A percentile compares a stretch with the other conserved stretches of the same genome.
Conservation (phyloP, 1,284 basidiomycete species). For the Stereum hirsutum region DNA sequence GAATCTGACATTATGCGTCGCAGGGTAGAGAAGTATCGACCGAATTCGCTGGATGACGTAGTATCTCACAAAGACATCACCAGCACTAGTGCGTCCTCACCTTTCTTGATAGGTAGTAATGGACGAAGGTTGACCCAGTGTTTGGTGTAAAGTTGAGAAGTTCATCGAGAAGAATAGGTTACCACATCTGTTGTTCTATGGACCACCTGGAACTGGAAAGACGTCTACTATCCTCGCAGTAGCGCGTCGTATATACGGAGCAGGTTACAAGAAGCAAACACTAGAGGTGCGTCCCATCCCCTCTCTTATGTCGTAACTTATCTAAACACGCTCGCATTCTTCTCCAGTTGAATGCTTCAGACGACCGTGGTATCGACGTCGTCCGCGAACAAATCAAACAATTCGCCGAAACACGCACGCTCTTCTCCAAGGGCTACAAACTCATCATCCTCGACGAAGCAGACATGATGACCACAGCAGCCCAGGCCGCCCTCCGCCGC, state of each 20-base stretch:
- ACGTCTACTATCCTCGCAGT: conserved; percentile 98
- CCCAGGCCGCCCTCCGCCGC: conserved; percentile 91
- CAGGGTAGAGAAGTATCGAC: conserved; percentile 96
- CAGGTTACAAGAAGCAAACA: conserved; percentile 80
- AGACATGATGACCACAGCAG: conserved; percentile 99
- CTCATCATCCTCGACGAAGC: conserved; percentile 98
- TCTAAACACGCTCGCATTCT: background rate
- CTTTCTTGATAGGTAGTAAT: conserved; percentile 1
- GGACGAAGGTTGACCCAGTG: conserved; percentile 3
- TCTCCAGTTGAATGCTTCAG: conserved; percentile 85
- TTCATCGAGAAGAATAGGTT: conserved; percentile 94
- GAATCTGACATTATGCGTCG: no score
- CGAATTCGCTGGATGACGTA: conserved; percentile 82
- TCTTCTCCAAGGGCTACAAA: conserved; percentile 91
- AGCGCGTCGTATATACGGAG: conserved; percentile 87
- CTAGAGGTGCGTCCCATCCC: conserved; percentile 63
- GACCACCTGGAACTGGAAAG: conserved; percentile 96
- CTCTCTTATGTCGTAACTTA: background rate
- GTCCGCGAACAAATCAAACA: conserved; percentile 98
- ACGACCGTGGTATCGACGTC: conserved; percentile 97
- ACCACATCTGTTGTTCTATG: conserved; percentile 96
- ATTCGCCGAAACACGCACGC: conserved; percentile 92
- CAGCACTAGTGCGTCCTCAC: conserved; percentile 62
- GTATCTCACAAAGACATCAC: conserved; percentile 95
- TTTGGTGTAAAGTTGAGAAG: conserved; percentile 73